Conservation (phyloP, 176 grass and related monocot species). For the Musa beccarii region DNA sequence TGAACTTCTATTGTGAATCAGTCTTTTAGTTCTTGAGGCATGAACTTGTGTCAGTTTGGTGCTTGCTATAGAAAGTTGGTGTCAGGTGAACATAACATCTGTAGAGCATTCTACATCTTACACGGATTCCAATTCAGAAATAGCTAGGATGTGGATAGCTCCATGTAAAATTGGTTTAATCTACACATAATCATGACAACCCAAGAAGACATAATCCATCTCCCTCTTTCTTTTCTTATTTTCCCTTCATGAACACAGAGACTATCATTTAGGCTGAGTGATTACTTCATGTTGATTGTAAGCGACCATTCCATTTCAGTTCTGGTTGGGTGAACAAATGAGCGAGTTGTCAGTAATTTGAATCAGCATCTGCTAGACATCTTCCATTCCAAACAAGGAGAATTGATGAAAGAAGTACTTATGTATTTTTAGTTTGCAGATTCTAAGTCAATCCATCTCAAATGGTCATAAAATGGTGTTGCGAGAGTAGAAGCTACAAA, state of each 20-base stretch:
- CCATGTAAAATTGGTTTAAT: too few species aligned
- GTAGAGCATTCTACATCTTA: too few species aligned
- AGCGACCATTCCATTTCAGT: not conserved
- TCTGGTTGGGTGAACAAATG: not conserved
- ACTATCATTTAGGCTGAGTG: not conserved
- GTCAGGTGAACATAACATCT: too few species aligned
- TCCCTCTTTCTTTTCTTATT: too few species aligned
- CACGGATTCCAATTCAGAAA: too few species aligned
- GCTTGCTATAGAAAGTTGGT: too few species aligned
- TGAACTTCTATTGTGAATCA: not conserved
- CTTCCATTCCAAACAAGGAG: not conserved
- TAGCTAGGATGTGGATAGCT: too few species aligned
- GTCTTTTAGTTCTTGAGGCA: not conserved
- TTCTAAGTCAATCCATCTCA: not conserved
- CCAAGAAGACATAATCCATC: too few species aligned
- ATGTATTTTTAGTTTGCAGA: not conserved
- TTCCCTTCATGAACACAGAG: too few species aligned
- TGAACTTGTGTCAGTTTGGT: too few species aligned
- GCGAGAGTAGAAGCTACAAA: not conserved
- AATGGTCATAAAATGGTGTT: not conserved
- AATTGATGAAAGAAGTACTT: not conserved
- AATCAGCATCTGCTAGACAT: not conserved
- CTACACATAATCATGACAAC: too few species aligned
- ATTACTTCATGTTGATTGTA: not conserved
- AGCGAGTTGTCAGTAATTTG: not conserved